Base-by-base conservation (phyloP, 2,329 filamentous ascomycete species). In the Arthrobotrys conoides region DNA sequence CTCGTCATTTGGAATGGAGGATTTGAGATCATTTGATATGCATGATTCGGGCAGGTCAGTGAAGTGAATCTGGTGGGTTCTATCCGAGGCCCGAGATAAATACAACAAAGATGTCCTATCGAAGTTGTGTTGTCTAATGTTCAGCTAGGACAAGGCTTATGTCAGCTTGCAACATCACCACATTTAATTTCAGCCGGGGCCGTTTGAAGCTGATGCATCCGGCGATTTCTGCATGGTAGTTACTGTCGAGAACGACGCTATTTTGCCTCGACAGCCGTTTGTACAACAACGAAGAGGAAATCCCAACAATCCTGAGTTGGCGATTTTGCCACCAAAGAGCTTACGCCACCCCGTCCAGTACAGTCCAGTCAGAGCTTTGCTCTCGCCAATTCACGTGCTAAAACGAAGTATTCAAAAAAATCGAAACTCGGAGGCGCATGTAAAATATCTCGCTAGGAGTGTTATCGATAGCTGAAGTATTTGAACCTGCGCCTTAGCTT, bases 51-150 rank as follows among this genome's bases (percentile, higher is more conserved):
- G 53, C 30, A 59, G 53, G 53, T 59, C 16, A 38, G 27, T 22
- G 18, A n/a, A 38, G n/a, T 33, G 3, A 18, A 59, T 59, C 53
- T 27, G 36, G 33, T 44, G 57, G 33, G 33, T 44, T 61, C 53
- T 41, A 61, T 61, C 57, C 57, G 57, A 61, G 57, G 36, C 57
- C 57, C 57, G 57, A 61, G 57, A 61, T 44, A 61, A n/a, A 61
- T 61, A 30, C 57, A 61, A 61, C 57, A 61, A n/a, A 14, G 14
- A 22, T 61, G 20, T 2, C 20, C 18, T 4, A 10, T 61, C 57
- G 10, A 44, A 16, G 33, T 44, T 61, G 57, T 27, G 57, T 61
- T 61, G 57, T 27, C 22, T 5, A 4, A 12, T 10, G 36, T 33
- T 24, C 5, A 51, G 10, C 18, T 10, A 1, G 33, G 1, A 36